Evolutionary conservation across 31 red algal species (phyloP).

Genomic region (Odonthalia washingtoniensis): DNA sequence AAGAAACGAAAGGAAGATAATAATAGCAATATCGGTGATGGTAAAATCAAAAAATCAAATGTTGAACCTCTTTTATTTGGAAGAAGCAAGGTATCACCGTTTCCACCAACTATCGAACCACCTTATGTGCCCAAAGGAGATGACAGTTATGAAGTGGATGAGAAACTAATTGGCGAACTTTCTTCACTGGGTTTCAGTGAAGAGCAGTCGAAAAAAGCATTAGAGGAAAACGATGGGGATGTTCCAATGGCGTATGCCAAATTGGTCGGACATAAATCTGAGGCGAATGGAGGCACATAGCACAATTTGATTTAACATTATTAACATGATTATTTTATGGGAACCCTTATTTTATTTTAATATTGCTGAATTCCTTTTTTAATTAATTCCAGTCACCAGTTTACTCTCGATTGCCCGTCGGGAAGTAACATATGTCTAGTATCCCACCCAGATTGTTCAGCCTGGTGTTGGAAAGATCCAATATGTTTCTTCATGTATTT

Average conservation of each 20-base stretch:
- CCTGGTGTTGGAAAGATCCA: slow-evolving; percentile 35
- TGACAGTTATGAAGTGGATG: slow-evolving; percentile 50
- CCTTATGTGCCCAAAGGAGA: slow-evolving; percentile 44
- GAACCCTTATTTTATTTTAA: too few relatives aligned
- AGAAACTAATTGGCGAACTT: slow-evolving; percentile 57
- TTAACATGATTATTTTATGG: too few relatives aligned
- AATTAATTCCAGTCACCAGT: too few relatives aligned
- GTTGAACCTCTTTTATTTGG: slow-evolving; percentile 80
- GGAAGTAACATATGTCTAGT: slow-evolving; percentile 72
- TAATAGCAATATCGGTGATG: neutral
- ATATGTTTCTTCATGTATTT: slow-evolving; percentile 65
- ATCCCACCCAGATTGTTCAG: slow-evolving; percentile 53
- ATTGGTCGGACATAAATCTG: too few relatives aligned
- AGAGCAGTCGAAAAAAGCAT: slow-evolving; percentile 46
- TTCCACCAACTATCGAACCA: slow-evolving; percentile 47
- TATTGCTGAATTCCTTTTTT: too few relatives aligned
- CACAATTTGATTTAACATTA: too few relatives aligned
- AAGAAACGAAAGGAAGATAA: neutral
- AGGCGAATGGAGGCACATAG: too few relatives aligned
- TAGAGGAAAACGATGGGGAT: slow-evolving; percentile 61
- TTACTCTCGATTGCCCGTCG: slow-evolving; percentile 48
- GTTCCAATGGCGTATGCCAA: slow-evolving; percentile 66
- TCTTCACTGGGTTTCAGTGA: slow-evolving; percentile 72
- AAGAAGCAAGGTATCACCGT: slow-evolving; percentile 66
- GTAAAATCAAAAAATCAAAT: slow-evolving; percentile 12